Base-by-base conservation (phyloP, 495 filamentous ascomycete genomes). In the Patellaria atrata region DNA sequence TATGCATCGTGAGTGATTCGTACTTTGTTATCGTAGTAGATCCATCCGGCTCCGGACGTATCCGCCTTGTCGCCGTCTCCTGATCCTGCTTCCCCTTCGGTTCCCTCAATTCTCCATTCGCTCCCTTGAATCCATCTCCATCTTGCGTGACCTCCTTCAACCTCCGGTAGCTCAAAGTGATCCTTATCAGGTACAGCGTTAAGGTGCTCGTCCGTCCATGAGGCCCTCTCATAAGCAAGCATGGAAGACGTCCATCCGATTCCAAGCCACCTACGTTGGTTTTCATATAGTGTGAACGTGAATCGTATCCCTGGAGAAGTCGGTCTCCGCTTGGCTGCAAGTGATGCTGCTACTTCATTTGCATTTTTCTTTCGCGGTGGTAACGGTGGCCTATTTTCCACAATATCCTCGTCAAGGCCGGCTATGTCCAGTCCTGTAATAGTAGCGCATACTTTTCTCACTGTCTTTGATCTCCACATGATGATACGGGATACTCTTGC, bases 1-100 rank as follows among this genome's bases (percentile, higher is more conserved):
- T 29, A 10, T 11, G 37, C 10, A 41, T 13, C 34, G 30, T 23
- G 16, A 18, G 19, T 17, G 23, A 7, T 3, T 2, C 41, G 5
- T 56, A 87, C 84, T 74, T 94, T 94, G 56, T 86, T 96, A 54
- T 99, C 89, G 58, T 93, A 94, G 57, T 89, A 99, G 27, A 92
- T 79, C 89, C 89, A 99, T 2, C 89, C 89, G 35, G 73, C 71
- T 3, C 70, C 74, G 18, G 72, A 76, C 11, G 72, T 30, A 6
- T 11, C 13, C 51, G 23, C 46, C 41, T 55, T 53, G 40, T 60
- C 59, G 33, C 51, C 26, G 43, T 56, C 46, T 54, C 67, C 27
- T 43, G 65, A 57, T 40, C 64, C 45, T 55, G 64, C 62, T 33
- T 68, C 58, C 23, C 30, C 19, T 8, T 28, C 77, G 2, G 68